Conservation (phyloP, 352 stramenopile genomes). For the Globisporangium middletonii region DNA sequence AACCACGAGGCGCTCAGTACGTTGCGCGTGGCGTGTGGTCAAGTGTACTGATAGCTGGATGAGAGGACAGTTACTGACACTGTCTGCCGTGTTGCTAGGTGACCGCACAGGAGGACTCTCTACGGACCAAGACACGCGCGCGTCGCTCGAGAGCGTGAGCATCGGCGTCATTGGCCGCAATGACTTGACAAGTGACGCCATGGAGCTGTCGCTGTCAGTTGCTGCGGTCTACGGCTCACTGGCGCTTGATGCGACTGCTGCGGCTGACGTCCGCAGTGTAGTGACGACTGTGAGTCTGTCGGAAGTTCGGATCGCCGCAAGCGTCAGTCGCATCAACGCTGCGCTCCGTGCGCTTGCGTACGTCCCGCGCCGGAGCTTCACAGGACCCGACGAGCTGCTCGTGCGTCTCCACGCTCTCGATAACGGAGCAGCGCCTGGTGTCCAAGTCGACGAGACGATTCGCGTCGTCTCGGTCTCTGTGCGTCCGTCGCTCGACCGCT, state of each 20-base stretch:
- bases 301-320: slow-evolving; percentile 3
- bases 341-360: slow-evolving; percentile 22
- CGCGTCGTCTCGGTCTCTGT: slow-evolving; percentile 33
- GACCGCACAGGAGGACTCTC: slow-evolving; percentile 2
- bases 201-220: slow-evolving; percentile 7
- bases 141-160: slow-evolving; percentile 6
- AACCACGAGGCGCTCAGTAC: neutral
- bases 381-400: slow-evolving; percentile 32
- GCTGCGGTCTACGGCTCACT: slow-evolving; percentile 8
- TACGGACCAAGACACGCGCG: neutral
- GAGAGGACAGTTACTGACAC: too few relatives aligned
- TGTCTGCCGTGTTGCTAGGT: neutral
- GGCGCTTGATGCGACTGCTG: neutral
- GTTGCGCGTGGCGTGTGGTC: neutral
- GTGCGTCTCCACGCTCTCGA: slow-evolving; percentile 16
- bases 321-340: slow-evolving; percentile 3
- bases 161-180: neutral
- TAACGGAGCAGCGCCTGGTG: neutral
- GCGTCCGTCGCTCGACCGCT: slow-evolving; percentile 16
- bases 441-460: slow-evolving; percentile 5
- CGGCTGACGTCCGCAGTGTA: neutral
- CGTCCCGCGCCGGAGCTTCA: slow-evolving; percentile 23
- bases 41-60: too few relatives aligned
- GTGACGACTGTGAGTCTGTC: neutral
- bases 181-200: neutral